Conservation (phyloP, 805 yeast genomes). For the Metschnikowia kofuensis region DNA sequence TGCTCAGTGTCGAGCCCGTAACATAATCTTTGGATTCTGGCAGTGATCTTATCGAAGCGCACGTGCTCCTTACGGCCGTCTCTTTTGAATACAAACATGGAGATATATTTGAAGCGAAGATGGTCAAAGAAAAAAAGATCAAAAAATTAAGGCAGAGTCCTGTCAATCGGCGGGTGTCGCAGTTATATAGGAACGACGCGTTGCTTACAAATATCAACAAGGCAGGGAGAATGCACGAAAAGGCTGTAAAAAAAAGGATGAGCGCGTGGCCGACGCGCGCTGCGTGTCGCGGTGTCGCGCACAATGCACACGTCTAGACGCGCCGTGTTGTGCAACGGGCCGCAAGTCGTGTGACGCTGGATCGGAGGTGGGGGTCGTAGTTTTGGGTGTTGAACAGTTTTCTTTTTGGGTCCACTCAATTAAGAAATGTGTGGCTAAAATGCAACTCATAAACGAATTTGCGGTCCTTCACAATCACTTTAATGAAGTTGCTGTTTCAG, state of each 20-base stretch:
- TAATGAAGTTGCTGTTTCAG: too few species aligned
- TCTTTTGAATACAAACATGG: constrained; percentile 84
- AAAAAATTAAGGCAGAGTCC: background rate
- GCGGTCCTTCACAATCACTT: too few species aligned
- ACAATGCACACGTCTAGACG: background rate
- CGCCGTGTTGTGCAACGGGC: background rate
- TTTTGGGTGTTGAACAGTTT: too few species aligned
- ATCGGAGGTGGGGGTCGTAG: too few species aligned
- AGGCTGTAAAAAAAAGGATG: background rate
- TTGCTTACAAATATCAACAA: constrained; percentile 10
- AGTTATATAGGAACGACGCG: constrained; percentile 12
- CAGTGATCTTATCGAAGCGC: constrained; percentile 94
- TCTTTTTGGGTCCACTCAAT: too few species aligned
- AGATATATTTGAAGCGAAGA: background rate
- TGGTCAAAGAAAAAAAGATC: background rate
- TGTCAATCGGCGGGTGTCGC: background rate
- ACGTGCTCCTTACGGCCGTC: constrained; percentile 95
- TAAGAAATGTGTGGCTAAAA: too few species aligned
- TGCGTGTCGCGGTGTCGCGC: background rate
- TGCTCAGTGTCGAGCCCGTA: constrained; percentile 90
- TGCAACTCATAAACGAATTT: too few species aligned
- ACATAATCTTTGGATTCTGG: constrained; percentile 84
- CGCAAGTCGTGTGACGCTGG: background rate
- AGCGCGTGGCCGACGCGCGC: background rate
- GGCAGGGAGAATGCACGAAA: background rate